phyloP scores from a whole-genome alignment of 1,284 basidiomycete genomes.

The Pyrrhoderma noxium region DNA sequence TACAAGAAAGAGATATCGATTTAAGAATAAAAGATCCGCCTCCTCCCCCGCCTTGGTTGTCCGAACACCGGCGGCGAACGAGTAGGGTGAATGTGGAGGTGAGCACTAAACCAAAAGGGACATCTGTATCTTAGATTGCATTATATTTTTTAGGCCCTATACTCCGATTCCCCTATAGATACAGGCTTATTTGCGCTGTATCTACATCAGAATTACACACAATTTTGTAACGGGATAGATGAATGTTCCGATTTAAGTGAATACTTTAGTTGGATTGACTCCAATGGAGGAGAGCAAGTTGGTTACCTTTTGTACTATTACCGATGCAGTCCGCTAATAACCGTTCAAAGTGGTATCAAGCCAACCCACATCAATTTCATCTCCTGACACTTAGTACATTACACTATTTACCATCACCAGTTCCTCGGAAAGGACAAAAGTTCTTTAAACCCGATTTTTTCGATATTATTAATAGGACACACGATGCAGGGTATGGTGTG shows the following conservation, averaged over 20 bases:
- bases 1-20: constrained; percentile 52
- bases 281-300: constrained; percentile 68
- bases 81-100: constrained; percentile 83
- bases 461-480: constrained; percentile 44
- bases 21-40: constrained; percentile 41
- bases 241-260: constrained; percentile 70
- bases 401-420: constrained; percentile 81
- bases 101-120: constrained; percentile 24
- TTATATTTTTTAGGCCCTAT: constrained; percentile 49
- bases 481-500: constrained; percentile 51
- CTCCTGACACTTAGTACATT: constrained; percentile 71
- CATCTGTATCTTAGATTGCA: neutral
- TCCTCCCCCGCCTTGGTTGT: constrained; percentile 44
- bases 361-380: constrained; percentile 83
- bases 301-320: constrained; percentile 27
- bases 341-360: constrained; percentile 73
- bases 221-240: constrained; percentile 76
- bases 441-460: constrained; percentile 74
- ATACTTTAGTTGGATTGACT: constrained; percentile 76
- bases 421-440: constrained; percentile 70
- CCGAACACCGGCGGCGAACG: constrained; percentile 53
- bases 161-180: constrained; percentile 86
- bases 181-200: constrained; percentile 84
- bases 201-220: constrained; percentile 87
- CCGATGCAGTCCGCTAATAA: neutral